Evolutionary conservation across 2,329 filamentous ascomycete genomes (phyloP), one percentile per base, ranked within the genome.

Genomic region (Thermoascus crustaceus): DNA sequence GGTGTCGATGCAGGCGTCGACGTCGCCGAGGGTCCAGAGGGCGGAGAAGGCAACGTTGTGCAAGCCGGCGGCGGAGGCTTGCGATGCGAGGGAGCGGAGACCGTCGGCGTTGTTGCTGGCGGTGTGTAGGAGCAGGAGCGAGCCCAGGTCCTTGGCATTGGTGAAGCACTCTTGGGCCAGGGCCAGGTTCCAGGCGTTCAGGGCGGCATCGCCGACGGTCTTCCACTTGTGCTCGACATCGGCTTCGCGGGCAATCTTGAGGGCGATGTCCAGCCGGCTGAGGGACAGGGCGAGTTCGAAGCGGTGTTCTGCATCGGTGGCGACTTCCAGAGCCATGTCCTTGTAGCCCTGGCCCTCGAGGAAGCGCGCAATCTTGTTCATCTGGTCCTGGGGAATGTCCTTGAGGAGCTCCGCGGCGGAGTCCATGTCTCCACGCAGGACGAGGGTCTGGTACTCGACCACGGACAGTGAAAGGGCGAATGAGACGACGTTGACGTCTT

Each of bases 211-310:
- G 41, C 91, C 91, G 4, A 98, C 85, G 3, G 79, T 88, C 73
- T 96, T 96, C 91, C 91, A 98, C 66, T 94, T 94, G 66, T 96
- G 89, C 59, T 96, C 91, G 1, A 80, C 84, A 45, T 95, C 82
- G 7, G 86, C 83, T 58, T 83, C 73, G 25, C 80, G 75, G 5
- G 91, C 89, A 33, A 96, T 78, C 41, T 87, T 80, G 3, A 94
- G 73, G 1, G 89, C 89, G 53, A 89, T 84, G 25, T 88, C 76
- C 9, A 96, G 76, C 44, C 91, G 82, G 50, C 82, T 85, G 27
- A 98, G 72, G 3, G 78, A 75, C 20, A 98, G 71, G 0, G 91
- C 82, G 14, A 98, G 75, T 41, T 98, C 91, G 52, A 98, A 96
- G 57, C 93, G 91, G 67, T 98, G 91, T 64, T 98, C 91, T 0